Evolutionary conservation across 495 filamentous ascomycete species (phyloP).

Genomic region (Antarctomyces pellizariae): DNA sequence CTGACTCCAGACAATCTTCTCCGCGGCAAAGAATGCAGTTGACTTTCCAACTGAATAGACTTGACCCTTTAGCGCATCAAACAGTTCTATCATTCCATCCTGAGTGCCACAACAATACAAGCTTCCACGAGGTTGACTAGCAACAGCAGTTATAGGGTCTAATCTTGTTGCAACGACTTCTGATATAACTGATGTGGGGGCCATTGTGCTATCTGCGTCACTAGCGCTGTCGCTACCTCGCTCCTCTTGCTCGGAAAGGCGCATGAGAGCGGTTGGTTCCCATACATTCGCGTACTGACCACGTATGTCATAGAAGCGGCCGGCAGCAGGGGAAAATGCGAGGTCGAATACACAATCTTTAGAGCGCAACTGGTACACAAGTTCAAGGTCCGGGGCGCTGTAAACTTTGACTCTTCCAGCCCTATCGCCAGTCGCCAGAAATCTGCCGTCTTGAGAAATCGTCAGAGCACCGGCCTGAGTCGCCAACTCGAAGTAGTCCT

Average conservation of each 20-base stretch:
- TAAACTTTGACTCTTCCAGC: conserved; percentile 10
- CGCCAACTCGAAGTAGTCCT: too few species aligned
- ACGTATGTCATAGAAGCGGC: conserved; percentile 12
- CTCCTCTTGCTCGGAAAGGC: conserved; percentile 6
- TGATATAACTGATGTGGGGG: neutral
- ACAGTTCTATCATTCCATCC: conserved; percentile 5
- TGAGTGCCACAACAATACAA: conserved; percentile 10
- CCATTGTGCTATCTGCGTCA: conserved; percentile 5
- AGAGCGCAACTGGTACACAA: conserved; percentile 6
- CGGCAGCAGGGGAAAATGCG: conserved; percentile 10
- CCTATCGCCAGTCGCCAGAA: conserved; percentile 8
- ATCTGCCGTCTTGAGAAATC: conserved; percentile 7
- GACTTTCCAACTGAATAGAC: too few species aligned
- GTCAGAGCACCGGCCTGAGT: conserved; percentile 2
- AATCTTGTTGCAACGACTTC: conserved; percentile 1
- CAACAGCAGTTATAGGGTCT: conserved; percentile 6
- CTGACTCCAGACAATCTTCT: too few species aligned
- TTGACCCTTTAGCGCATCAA: conserved; percentile 2
- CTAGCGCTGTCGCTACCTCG: conserved; percentile 3
- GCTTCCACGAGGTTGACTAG: conserved; percentile 1
- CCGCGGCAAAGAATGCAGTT: too few species aligned
- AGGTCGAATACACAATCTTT: conserved; percentile 6
- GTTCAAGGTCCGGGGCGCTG: conserved; percentile 7
- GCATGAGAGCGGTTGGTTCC: conserved; percentile 12
- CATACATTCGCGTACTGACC: conserved; percentile 11